A percentile compares a stretch with the other conserved stretches of the same genome.
Conservation (phyloP, 495 filamentous ascomycete species). For the Emericellopsis terricola region DNA sequence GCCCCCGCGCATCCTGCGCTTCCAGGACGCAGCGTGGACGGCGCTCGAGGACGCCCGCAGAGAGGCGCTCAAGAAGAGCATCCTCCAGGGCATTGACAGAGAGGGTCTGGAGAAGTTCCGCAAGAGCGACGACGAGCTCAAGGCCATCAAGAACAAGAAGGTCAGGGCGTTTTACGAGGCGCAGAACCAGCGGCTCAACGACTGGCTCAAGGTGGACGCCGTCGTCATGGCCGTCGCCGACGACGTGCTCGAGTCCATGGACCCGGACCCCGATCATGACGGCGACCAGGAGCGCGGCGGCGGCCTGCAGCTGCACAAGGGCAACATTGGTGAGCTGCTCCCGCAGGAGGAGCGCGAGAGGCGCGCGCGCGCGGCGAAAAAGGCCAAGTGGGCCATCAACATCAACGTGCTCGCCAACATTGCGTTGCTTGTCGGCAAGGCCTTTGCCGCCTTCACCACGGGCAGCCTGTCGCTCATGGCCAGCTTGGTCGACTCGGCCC, state of each 20-base stretch:
- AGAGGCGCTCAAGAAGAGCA: slow-evolving; percentile 27
- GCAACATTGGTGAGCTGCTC: slow-evolving; percentile 23
- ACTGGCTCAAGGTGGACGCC: slow-evolving; percentile 34
- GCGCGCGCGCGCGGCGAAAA: slow-evolving; percentile 14
- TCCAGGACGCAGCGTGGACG: too few relatives aligned
- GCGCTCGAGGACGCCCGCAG: too few relatives aligned
- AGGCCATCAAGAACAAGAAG: slow-evolving; percentile 27
- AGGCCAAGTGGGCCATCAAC: slow-evolving; percentile 34
- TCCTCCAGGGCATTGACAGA: slow-evolving; percentile 24
- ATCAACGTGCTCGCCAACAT: slow-evolving; percentile 30
- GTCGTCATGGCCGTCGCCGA: slow-evolving; percentile 30
- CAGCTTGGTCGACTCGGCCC: slow-evolving; percentile 25
- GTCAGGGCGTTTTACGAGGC: slow-evolving; percentile 25
- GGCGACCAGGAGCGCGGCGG: slow-evolving; percentile 23
- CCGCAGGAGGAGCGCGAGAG: slow-evolving; percentile 29
- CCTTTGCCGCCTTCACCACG: slow-evolving; percentile 17
- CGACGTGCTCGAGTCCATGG: slow-evolving; percentile 32
- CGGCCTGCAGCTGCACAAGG: slow-evolving; percentile 16
- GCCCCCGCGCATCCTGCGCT: too few relatives aligned
- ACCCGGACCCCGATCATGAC: slow-evolving; percentile 32
- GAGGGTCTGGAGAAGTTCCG: slow-evolving; percentile 20
- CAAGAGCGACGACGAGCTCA: slow-evolving; percentile 25
- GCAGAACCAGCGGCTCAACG: slow-evolving; percentile 30
- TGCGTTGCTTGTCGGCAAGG: slow-evolving; percentile 22
- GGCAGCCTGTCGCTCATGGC: slow-evolving; percentile 29